Base-by-base conservation (phyloP, 257 asterid genomes). In the Solanum phureja region DNA sequence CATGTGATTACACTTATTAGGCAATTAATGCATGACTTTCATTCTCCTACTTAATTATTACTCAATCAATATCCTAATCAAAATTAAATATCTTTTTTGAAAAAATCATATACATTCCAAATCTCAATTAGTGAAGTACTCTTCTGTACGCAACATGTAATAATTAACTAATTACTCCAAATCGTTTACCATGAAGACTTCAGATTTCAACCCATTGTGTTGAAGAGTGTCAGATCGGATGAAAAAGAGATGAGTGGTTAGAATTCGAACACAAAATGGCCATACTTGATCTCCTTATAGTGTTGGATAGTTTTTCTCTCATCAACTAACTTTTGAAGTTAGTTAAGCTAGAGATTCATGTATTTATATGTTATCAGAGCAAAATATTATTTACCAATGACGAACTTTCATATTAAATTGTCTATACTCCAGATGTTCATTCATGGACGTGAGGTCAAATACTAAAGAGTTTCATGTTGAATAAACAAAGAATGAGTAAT, bases 1-100 rank as follows among this genome's bases (percentile, higher is more conserved):
- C 92, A 91, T 87, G 94, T 93, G 94, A 90, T 83, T 86, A 72
- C 90, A 89, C 87, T 91, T 81, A 92, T 90, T 91, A 42, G 13
- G 89, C 90, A 88, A 90, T 90, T 29, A 91, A 92, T 92, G 92
- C 84, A 33, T 29, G 75, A 16, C 88, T 44, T 89, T 49, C 69
- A 49, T 82, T 82, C 27, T 49, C 42, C 29, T 29, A 49, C 69
- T 8, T 82, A 37, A 82, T 82, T 82, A 49, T 82, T 82, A 46
- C 44, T 82, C 69, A 29, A 82, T 49, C 69, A 9, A 81, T 81
- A 5, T 10, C 29, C 19, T 81, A 49, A 10, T 81, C 69, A 27
- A 49, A 49, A 35, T 18, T 34, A 34, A 73, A 79, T 24, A 72
- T 72, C 29, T n/a, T 38, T 18, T 16, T 5, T 4, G 13, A 5